Conservation (phyloP, 306 rosid genomes). For the Arachis hypogaea region DNA sequence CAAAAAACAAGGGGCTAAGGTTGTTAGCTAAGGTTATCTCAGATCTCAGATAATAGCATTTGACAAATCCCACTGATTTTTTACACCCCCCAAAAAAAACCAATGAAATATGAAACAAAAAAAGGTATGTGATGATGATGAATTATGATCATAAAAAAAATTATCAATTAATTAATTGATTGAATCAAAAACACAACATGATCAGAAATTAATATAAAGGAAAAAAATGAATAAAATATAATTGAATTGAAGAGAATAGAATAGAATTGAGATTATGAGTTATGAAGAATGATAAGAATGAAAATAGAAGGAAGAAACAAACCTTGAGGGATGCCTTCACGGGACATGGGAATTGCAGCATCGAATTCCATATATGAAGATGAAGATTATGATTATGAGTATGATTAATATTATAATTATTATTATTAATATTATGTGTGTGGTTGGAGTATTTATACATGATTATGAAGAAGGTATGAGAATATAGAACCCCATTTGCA, state of each 20-base stretch:
- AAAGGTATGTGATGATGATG: neutral
- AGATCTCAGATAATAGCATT: slow-evolving; percentile 39
- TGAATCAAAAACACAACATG: neutral
- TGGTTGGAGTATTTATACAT: too few species aligned
- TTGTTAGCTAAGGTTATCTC: neutral
- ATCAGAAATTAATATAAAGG: neutral
- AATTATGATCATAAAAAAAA: neutral
- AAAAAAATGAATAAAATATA: neutral
- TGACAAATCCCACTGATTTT: neutral
- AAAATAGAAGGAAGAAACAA: neutral
- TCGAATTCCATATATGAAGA: slow-evolving; percentile 70
- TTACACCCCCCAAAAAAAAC: neutral
- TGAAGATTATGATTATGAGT: neutral
- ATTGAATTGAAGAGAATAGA: neutral
- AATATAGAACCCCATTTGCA: neutral
- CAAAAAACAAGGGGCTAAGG: slow-evolving; percentile 11
- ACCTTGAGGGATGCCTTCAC: slow-evolving; percentile 54
- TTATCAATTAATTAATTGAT: too few species aligned
- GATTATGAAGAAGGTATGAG: neutral
- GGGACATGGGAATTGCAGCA: slow-evolving; percentile 74
- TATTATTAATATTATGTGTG: too few species aligned
- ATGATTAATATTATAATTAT: too few species aligned
- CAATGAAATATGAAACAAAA: neutral
- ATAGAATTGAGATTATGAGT: neutral
- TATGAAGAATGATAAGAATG: neutral